A percentile compares a stretch with the other conserved stretches of the same genome.
These are phyloP conservation scores for Venturia nashicola DNA, from an alignment of 2,329 filamentous ascomycete genomes.

Conservation along the genomic window DNA sequence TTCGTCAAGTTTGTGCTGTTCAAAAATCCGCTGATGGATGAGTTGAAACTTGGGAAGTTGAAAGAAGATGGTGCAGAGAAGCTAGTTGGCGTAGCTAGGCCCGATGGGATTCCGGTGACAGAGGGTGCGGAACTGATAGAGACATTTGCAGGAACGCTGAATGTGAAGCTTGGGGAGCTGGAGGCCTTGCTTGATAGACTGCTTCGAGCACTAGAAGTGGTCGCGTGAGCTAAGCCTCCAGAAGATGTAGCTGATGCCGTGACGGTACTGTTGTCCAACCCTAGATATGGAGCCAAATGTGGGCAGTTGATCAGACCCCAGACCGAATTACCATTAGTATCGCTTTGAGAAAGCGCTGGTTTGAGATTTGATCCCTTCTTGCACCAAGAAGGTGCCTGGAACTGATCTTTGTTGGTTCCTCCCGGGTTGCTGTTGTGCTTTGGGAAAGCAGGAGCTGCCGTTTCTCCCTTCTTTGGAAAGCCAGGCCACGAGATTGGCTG, in stretches of 20 bases:
- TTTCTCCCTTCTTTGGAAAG: slow-evolving; percentile 15
- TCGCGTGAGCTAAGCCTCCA: not conserved
- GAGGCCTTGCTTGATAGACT: not conserved
- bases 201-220: not conserved
- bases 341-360: slow-evolving; percentile 15
- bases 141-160: not conserved
- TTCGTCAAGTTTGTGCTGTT: slow-evolving; percentile 12
- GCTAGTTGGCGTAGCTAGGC: not conserved
- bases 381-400: slow-evolving; percentile 18
- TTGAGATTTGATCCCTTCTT: slow-evolving; percentile 15
- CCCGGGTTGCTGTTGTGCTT: slow-evolving; percentile 13
- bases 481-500: slow-evolving; percentile 19
- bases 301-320: slow-evolving; percentile 20
- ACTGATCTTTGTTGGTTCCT: slow-evolving; percentile 1
- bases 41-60: not conserved
- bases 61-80: not conserved
- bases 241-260: not conserved
- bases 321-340: slow-evolving; percentile 19
- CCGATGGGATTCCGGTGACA: too few relatives aligned
- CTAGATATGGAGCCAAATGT: slow-evolving; percentile 13
- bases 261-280: not conserved
- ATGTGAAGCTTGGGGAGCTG: not conserved
- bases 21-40: not conserved
- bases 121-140: not conserved
- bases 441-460: slow-evolving; percentile 10